Percentiles rank a stretch among this genome's conserved stretches.
Evolutionary conservation across 306 rosid genomes (phyloP).

Genomic region (Trifolium repens): DNA sequence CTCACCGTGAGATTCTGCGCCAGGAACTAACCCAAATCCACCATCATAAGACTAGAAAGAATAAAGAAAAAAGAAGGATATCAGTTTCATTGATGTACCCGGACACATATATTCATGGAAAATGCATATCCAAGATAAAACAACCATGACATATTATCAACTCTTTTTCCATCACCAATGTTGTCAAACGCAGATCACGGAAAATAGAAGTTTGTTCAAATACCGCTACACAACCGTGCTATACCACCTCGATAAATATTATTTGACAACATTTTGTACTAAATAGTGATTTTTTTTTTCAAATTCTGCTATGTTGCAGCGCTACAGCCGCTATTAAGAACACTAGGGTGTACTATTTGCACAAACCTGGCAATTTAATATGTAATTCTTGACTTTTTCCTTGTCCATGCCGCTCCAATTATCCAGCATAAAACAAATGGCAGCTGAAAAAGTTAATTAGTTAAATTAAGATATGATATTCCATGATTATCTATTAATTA

Average conservation of each 20-base stretch:
- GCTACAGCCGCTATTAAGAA: no score
- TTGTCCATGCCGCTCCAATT: conserved; percentile 96
- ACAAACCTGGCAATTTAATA: conserved; percentile 86
- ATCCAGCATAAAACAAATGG: conserved; percentile 78
- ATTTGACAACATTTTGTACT: not conserved
- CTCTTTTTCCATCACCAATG: conserved; percentile 1
- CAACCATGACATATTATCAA: not conserved
- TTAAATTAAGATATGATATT: conserved; percentile 34
- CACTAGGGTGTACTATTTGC: conserved; percentile 25
- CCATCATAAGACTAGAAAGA: conserved; percentile 87
- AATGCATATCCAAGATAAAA: conserved; percentile 1
- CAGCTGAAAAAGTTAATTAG: conserved; percentile 65
- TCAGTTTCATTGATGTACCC: conserved; percentile 23
- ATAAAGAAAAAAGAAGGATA: conserved; percentile 28
- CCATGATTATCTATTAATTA: conserved; percentile 17
- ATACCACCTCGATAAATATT: not conserved
- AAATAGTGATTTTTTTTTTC: not conserved
- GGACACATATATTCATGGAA: conserved; percentile 12
- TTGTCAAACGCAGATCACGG: not conserved
- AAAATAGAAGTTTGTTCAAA: not conserved
- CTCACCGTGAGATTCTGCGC: conserved; percentile 98
- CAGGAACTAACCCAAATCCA: conserved; percentile 95
- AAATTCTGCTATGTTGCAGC: not conserved
- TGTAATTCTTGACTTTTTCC: conserved; percentile 85
- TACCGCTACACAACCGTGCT: not conserved